Conservation (phyloP, 306 rosid species). For the Cicer pinnatifidum region DNA sequence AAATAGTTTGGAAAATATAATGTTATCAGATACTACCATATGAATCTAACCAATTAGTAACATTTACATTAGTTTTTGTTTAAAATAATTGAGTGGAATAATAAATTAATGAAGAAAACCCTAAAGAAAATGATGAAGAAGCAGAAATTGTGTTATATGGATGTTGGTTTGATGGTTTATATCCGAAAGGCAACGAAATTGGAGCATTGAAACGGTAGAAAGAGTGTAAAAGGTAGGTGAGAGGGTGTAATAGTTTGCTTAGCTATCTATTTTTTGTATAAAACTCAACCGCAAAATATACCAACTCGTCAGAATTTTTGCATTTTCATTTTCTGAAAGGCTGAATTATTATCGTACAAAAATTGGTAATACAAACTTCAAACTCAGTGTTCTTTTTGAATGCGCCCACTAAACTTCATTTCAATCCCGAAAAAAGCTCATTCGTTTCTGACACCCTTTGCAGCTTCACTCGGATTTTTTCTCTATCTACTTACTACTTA, state of each 20-base stretch:
- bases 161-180: conserved; percentile 32
- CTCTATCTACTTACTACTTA: conserved; percentile 23
- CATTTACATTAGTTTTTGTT: too few species aligned
- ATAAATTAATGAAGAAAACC: too few species aligned
- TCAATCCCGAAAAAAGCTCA: conserved; percentile 50
- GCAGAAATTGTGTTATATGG: not conserved
- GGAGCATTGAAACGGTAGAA: conserved; percentile 34
- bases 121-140: too few species aligned
- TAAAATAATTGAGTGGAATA: too few species aligned
- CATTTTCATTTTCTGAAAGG: conserved; percentile 49
- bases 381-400: conserved; percentile 45
- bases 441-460: conserved; percentile 45
- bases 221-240: conserved; percentile 50
- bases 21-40: too few species aligned
- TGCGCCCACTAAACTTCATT: conserved; percentile 51
- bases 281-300: conserved; percentile 42
- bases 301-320: conserved; percentile 33
- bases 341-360: conserved; percentile 46
- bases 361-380: conserved; percentile 47
- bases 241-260: conserved; percentile 50
- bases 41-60: too few species aligned
- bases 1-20: too few species aligned
- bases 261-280: conserved; percentile 43
- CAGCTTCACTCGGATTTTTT: conserved; percentile 38
- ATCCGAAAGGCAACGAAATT: conserved; percentile 44